Evolutionary conservation across 305 asterid genomes (phyloP).

Genomic region (Fraxinus baroniana): DNA sequence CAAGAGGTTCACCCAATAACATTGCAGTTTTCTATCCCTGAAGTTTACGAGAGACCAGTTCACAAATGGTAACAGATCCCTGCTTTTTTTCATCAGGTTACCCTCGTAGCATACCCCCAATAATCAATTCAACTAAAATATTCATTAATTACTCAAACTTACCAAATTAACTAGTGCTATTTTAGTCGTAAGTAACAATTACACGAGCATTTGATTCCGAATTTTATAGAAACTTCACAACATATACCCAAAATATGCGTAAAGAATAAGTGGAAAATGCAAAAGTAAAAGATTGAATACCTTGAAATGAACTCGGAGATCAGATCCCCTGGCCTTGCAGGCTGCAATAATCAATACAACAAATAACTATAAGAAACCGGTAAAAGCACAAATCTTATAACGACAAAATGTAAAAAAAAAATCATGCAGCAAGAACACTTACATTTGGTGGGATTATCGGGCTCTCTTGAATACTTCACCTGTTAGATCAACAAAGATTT

Average conservation of each 20-base stretch:
- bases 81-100: constrained; percentile 61
- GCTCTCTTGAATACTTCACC: constrained; percentile 58
- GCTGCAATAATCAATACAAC: constrained; percentile 41
- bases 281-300: constrained; percentile 24
- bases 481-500: background rate
- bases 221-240: background rate
- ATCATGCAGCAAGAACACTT: background rate
- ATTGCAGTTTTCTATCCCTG: constrained; percentile 45
- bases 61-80: constrained; percentile 49
- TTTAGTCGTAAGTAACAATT: background rate
- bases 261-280: background rate
- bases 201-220: background rate
- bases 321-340: constrained; percentile 87
- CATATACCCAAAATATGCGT: background rate
- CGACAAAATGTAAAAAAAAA: too few relatives aligned
- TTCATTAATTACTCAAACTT: background rate
- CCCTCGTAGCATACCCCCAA: background rate
- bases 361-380: background rate
- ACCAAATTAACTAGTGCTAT: background rate
- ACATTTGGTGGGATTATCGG: constrained; percentile 49
- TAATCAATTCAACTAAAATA: background rate
- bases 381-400: background rate
- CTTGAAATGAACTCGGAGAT: constrained; percentile 86
- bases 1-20: constrained; percentile 54
- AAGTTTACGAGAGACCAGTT: constrained; percentile 53